A percentile compares a stretch with the other conserved stretches of the same genome.
Conservation (phyloP, 495 filamentous ascomycete species). For the Lepidopterella palustris region DNA sequence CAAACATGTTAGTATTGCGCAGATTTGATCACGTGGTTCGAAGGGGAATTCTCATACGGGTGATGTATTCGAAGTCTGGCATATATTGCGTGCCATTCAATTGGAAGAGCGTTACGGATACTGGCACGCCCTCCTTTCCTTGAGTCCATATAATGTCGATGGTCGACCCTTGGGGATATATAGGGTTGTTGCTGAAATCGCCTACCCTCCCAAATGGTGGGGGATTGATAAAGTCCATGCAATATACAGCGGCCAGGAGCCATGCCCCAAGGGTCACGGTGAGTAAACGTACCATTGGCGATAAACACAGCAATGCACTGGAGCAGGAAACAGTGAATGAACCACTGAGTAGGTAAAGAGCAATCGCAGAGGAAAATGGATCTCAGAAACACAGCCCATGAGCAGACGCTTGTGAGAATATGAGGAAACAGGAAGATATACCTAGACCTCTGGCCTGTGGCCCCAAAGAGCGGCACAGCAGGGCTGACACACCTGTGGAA, state of each 20-base stretch:
- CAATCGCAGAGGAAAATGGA: not conserved
- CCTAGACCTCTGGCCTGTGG: not conserved
- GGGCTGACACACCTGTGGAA: not conserved
- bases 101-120: constrained; percentile 1
- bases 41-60: not conserved
- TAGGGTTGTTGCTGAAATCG: constrained; percentile 2
- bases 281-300: not conserved
- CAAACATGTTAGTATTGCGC: not conserved
- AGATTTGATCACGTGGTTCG: not conserved
- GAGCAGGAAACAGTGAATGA: not conserved
- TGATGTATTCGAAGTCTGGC: not conserved
- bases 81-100: constrained; percentile 1
- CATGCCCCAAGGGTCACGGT: not conserved
- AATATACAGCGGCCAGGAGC: not conserved
- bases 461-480: not conserved
- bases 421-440: not conserved
- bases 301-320: not conserved
- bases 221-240: constrained; percentile 4
- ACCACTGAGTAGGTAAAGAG: not conserved
- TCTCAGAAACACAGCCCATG: not conserved
- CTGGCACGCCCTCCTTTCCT: not conserved
- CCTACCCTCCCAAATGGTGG: constrained; percentile 2
- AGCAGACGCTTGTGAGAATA: not conserved
- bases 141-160: not conserved
- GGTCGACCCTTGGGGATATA: not conserved